Percentiles rank a stretch among this genome's conserved stretches.
Conservation (phyloP, 108 stramenopile genomes). For the Bacterosira constricta region DNA sequence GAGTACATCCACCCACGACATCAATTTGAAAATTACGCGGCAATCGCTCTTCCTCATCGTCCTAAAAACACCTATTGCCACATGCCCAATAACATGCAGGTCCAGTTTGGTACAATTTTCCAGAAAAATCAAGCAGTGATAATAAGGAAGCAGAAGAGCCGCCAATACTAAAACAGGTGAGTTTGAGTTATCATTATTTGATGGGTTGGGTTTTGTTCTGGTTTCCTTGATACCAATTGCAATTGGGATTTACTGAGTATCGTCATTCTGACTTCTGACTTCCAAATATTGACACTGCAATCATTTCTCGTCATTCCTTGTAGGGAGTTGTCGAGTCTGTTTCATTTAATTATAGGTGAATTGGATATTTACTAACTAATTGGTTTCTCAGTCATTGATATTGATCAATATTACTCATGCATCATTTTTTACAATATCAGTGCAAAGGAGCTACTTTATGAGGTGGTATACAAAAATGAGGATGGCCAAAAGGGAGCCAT, state of each 20-base stretch:
- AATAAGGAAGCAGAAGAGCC: not conserved
- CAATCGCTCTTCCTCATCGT: too few species aligned
- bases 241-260: too few species aligned
- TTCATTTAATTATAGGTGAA: not conserved
- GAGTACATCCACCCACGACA: not conserved
- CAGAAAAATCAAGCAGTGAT: not conserved
- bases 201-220: too few species aligned
- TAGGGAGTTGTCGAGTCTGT: constrained; percentile 10
- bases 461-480: not conserved
- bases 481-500: not conserved
- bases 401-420: not conserved
- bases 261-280: too few species aligned
- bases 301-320: too few species aligned
- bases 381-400: not conserved
- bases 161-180: constrained; percentile 1
- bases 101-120: constrained; percentile 8
- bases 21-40: not conserved
- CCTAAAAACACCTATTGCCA: too few species aligned
- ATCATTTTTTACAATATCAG: not conserved
- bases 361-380: too few species aligned
- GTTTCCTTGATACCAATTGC: too few species aligned
- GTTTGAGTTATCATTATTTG: not conserved
- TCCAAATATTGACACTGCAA: too few species aligned
- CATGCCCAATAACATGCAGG: too few species aligned
- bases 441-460: not conserved